phyloP scores from a whole-genome alignment of 2,329 filamentous ascomycete species.

The Cytospora schulzeri region DNA sequence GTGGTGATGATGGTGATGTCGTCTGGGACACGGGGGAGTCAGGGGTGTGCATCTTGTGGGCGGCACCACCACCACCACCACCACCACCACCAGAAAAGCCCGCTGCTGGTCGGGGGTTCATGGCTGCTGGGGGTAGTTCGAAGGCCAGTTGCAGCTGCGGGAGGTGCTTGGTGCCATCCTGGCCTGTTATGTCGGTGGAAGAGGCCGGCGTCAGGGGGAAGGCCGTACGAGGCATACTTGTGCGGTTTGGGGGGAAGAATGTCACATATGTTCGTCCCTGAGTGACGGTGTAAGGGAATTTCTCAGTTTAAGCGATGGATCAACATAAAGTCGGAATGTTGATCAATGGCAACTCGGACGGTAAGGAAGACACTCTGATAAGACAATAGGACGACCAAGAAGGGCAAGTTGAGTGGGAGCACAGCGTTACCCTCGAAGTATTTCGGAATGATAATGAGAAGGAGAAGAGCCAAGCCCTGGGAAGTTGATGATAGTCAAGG shows the following conservation, averaged over 20 bases:
- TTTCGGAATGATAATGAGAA: background rate
- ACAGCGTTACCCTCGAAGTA: slow-evolving; percentile 7
- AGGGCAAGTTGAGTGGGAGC: slow-evolving; percentile 1
- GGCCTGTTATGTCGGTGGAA: slow-evolving; percentile 76
- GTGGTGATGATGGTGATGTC: too few relatives aligned
- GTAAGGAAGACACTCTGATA: background rate
- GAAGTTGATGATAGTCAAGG: background rate
- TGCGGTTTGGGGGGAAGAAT: background rate
- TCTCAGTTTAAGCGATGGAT: background rate
- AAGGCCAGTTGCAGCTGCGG: slow-evolving; percentile 68
- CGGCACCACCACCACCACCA: too few relatives aligned
- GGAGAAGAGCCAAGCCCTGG: background rate
- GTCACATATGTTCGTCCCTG: background rate
- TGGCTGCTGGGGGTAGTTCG: slow-evolving; percentile 75
- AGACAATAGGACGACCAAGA: too few relatives aligned
- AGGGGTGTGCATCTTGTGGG: slow-evolving; percentile 21
- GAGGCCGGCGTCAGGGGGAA: slow-evolving; percentile 77
- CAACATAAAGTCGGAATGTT: background rate
- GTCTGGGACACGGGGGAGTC: slow-evolving; percentile 28
- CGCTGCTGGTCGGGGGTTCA: slow-evolving; percentile 52
- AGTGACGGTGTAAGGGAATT: background rate
- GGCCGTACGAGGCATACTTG: slow-evolving; percentile 64
- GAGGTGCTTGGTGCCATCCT: slow-evolving; percentile 65
- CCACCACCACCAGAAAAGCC: too few relatives aligned
- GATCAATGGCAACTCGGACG: background rate